Evolutionary conservation across 2,329 filamentous ascomycete species (phyloP), one percentile per base, ranked within the genome.

Genomic region (Kalmusia sp.): DNA sequence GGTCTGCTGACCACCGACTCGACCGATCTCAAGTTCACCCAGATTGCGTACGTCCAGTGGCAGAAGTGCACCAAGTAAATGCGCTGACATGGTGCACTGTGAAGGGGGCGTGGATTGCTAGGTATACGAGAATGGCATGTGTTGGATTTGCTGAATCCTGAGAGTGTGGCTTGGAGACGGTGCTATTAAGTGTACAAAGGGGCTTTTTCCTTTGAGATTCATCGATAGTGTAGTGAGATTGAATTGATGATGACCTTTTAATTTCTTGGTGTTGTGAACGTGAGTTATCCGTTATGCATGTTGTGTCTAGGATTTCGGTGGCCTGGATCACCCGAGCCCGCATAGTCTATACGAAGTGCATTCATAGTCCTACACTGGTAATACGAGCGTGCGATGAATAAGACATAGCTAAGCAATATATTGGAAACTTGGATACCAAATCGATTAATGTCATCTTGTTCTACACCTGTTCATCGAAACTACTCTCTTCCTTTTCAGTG

Each of bases 1-100:
- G 79, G 78, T 51, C 61, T 77, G 15, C 70, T 81, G 57, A 80
- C 78, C 41, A 78, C 77, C 59, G 78, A 81, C 63, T 79, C 78
- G n/a, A 73, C 79, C 50, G 78, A 80, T 65, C 76, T 77, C 55
- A 80, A 79, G 65, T 78, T 80, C 67, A 74, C 67, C 27, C 72
- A 75, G 62, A 64, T 74, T 39, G 77, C 77, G 59, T 76, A 77
- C 57, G 70, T 80, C 47, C 69, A 74, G 64, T 80, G 78, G 79
- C 69, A 77, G 65, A 70, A 69, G 64, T 77, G 75, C 67, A 67
- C 34, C 22, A 61, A 58, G 52, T 64, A 59, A 51, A 57, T 55
- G 51, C 50, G 49, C 54, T 57, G 52, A 58, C 59, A 51, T 34
- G 37, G 28, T 11, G 27, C 21, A 44, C 37, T 19, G 40, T 12